phyloP scores from a whole-genome alignment of 345 rosid genomes.

The Alliaria petiolata region DNA sequence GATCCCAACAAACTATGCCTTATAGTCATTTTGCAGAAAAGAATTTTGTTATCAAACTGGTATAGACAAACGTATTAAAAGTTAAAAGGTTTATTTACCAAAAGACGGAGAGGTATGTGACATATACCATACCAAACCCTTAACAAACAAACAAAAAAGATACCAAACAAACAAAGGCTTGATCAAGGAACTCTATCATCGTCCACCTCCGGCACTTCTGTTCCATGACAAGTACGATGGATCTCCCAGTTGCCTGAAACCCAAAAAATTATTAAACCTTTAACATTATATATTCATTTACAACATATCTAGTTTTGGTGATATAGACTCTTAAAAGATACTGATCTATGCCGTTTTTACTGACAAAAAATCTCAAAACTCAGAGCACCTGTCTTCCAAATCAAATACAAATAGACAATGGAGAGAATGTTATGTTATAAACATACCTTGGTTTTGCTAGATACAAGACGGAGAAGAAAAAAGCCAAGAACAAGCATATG shows the following conservation, averaged over 20 bases:
- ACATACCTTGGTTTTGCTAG: constrained; percentile 74
- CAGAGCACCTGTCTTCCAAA: neutral
- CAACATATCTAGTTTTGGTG: neutral
- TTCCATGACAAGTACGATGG: constrained; percentile 89
- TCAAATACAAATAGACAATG: neutral
- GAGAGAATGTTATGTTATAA: neutral
- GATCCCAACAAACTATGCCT: too few species aligned
- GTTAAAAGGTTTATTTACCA: neutral
- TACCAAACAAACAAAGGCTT: neutral
- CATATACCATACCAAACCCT: neutral
- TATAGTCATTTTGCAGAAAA: too few species aligned
- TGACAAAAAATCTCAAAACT: neutral
- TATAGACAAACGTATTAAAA: neutral
- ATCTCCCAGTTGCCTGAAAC: constrained; percentile 79
- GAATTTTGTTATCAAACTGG: too few species aligned
- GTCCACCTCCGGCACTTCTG: constrained; percentile 59
- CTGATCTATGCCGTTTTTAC: neutral
- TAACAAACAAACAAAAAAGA: too few species aligned
- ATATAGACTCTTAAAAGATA: neutral
- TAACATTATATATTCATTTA: neutral
- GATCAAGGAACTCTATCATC: constrained; percentile 8
- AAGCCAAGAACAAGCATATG: constrained; percentile 72
- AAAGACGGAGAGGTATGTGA: neutral
- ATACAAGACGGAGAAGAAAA: constrained; percentile 66
- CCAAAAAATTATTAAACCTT: neutral